A percentile compares a stretch with the other conserved stretches of the same genome.
These are phyloP conservation scores for Leucoagaricus sp. DNA, from an alignment of 1,284 basidiomycete species.

Conservation along the genomic window DNA sequence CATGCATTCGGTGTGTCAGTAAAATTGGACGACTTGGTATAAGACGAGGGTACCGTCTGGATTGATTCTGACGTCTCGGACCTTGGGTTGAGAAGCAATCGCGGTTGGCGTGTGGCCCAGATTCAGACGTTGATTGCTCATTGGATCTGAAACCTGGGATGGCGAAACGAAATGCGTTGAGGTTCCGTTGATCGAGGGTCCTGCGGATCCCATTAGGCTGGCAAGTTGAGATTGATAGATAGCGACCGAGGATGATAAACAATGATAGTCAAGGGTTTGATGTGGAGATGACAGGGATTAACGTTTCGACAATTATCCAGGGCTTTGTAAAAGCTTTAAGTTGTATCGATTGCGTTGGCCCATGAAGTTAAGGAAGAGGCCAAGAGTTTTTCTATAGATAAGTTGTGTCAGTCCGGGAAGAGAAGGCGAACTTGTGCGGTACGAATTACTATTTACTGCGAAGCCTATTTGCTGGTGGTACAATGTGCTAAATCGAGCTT, in stretches of 20 bases:
- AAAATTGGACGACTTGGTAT: constrained; percentile 32
- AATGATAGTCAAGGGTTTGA: neutral
- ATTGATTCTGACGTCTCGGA: constrained; percentile 32
- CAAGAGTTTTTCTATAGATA: neutral
- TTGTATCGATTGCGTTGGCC: neutral
- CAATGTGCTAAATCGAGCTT: neutral
- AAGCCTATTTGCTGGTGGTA: constrained; percentile 10
- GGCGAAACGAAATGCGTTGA: constrained; percentile 2
- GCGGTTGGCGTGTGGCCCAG: constrained; percentile 15
- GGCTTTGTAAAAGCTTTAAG: neutral
- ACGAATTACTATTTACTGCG: constrained; percentile 3
- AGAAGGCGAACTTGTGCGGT: neutral
- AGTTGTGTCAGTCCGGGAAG: neutral
- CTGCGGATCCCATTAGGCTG: constrained; percentile 4
- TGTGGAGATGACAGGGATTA: neutral
- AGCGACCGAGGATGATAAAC: neutral
- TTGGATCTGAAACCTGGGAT: constrained; percentile 12
- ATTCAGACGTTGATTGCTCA: constrained; percentile 6
- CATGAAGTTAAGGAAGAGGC: neutral
- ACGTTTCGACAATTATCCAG: neutral
- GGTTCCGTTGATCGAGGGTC: constrained; percentile 12
- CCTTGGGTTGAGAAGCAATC: constrained; percentile 29
- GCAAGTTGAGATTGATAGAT: neutral
- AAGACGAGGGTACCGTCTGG: constrained; percentile 28
- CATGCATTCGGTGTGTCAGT: constrained; percentile 21